phyloP scores from a whole-genome alignment of 306 rosid genomes.

The Alnus glutinosa region DNA sequence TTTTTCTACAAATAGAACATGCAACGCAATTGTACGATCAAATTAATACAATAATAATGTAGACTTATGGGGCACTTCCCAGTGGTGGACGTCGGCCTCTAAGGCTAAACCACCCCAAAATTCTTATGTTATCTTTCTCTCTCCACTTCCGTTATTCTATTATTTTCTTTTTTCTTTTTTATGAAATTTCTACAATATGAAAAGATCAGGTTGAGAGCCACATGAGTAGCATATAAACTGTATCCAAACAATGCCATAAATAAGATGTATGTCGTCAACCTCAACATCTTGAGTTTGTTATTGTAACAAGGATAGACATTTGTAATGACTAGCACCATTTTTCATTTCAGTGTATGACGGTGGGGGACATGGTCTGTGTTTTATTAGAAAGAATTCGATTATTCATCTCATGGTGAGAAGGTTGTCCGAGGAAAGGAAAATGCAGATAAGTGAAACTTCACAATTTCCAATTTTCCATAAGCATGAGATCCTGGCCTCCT shows the following conservation, averaged over 20 bases:
- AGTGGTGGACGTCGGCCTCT: too few relatives aligned
- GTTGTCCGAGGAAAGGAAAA: too few relatives aligned
- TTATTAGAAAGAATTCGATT: background rate
- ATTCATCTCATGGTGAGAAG: background rate
- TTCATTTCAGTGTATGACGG: background rate
- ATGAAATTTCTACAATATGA: background rate
- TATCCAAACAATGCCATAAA: background rate
- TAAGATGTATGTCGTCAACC: background rate
- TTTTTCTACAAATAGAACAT: too few relatives aligned
- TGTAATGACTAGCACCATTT: background rate
- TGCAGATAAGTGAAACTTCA: background rate
- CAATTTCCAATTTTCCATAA: background rate
- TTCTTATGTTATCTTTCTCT: too few relatives aligned
- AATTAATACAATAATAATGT: too few relatives aligned
- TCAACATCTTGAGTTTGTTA: background rate
- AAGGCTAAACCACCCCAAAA: too few relatives aligned
- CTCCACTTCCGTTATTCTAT: too few relatives aligned
- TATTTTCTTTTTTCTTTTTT: too few relatives aligned
- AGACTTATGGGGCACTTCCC: too few relatives aligned
- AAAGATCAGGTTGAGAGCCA: background rate
- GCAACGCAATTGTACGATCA: too few relatives aligned
- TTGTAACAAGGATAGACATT: background rate
- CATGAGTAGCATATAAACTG: background rate
- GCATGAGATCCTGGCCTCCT: background rate
- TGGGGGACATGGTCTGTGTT: background rate